Evolutionary conservation across 2,329 filamentous ascomycete genomes (phyloP).

Genomic region (Alternaria dauci): DNA sequence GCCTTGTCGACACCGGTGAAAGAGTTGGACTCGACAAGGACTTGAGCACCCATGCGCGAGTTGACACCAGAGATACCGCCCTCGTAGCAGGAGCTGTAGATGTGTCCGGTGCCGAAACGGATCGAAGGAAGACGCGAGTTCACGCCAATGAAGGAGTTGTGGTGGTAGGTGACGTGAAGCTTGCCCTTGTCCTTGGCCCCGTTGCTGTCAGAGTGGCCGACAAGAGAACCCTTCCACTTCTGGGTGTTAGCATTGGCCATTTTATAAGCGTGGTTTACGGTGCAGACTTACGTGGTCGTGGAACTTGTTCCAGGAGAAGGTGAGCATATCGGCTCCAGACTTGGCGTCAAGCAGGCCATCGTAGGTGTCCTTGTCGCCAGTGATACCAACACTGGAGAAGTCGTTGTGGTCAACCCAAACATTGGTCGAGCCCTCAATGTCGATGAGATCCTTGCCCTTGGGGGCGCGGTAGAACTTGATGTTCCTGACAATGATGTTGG

Average conservation of each 20-base stretch:
- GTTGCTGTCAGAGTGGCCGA: slow-evolving; percentile 55
- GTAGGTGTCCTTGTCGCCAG: slow-evolving; percentile 43
- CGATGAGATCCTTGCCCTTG: slow-evolving; percentile 66
- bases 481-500: slow-evolving; percentile 71
- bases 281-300: slow-evolving; percentile 59
- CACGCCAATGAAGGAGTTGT: slow-evolving; percentile 71
- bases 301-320: slow-evolving; percentile 61
- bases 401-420: slow-evolving; percentile 72
- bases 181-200: slow-evolving; percentile 63
- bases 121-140: slow-evolving; percentile 70
- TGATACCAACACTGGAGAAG: slow-evolving; percentile 62
- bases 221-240: slow-evolving; percentile 66
- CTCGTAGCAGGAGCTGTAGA: slow-evolving; percentile 61
- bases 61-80: slow-evolving; percentile 53
- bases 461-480: slow-evolving; percentile 67
- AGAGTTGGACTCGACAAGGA: slow-evolving; percentile 57
- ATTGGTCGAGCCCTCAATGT: slow-evolving; percentile 65
- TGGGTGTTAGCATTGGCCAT: slow-evolving; percentile 13
- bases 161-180: slow-evolving; percentile 70
- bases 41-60: slow-evolving; percentile 55
- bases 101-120: slow-evolving; percentile 72
- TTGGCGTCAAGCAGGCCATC: slow-evolving; percentile 65
- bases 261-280: not conserved
- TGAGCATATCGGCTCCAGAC: slow-evolving; percentile 69
- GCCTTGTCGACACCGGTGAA: slow-evolving; percentile 67